phyloP scores from a whole-genome alignment of 2,329 filamentous ascomycete genomes.

The Penicillium sp. region DNA sequence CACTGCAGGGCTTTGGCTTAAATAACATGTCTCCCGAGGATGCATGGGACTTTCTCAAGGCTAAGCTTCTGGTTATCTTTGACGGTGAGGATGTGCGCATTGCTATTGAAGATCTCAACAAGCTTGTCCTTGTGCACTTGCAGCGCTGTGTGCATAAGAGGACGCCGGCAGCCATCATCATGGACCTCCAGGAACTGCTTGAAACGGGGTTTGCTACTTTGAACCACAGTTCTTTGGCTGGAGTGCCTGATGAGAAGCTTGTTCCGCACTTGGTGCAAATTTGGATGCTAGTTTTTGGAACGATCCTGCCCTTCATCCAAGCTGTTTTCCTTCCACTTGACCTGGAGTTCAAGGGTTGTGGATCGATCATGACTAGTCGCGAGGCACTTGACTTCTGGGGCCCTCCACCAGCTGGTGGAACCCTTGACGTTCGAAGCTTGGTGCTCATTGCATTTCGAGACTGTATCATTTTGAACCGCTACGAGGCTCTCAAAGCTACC shows the following conservation, averaged over 20 bases:
- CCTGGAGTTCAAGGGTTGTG: conserved; percentile 84
- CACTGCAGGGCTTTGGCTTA: conserved; percentile 56
- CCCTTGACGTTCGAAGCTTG: conserved; percentile 82
- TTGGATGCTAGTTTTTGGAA: conserved; percentile 91
- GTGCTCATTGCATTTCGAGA: conserved; percentile 88
- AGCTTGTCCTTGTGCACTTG: conserved; percentile 61
- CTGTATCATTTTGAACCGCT: conserved; percentile 80
- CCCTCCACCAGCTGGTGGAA: conserved; percentile 50
- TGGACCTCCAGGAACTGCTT: conserved; percentile 61
- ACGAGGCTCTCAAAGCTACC: conserved; percentile 82
- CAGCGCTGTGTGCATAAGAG: conserved; percentile 62
- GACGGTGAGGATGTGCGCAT: conserved; percentile 64
- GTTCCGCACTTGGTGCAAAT: conserved; percentile 87
- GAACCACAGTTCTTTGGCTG: conserved; percentile 71
- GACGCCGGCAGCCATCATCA: conserved; percentile 58
- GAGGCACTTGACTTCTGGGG: conserved; percentile 92
- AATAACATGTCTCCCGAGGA: conserved; percentile 68
- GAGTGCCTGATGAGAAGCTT: conserved; percentile 79
- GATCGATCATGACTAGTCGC: conserved; percentile 71
- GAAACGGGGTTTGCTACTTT: conserved; percentile 78
- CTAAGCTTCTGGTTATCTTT: conserved; percentile 61
- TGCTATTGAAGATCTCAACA: conserved; percentile 65
- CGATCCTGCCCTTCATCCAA: conserved; percentile 88
- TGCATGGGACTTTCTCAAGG: conserved; percentile 65
- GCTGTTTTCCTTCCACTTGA: conserved; percentile 92